Percentiles rank a stretch among this genome's conserved stretches.
These are phyloP conservation scores for Copromyces sp. DNA, from an alignment of 495 filamentous ascomycete species.

Conservation along the genomic window DNA sequence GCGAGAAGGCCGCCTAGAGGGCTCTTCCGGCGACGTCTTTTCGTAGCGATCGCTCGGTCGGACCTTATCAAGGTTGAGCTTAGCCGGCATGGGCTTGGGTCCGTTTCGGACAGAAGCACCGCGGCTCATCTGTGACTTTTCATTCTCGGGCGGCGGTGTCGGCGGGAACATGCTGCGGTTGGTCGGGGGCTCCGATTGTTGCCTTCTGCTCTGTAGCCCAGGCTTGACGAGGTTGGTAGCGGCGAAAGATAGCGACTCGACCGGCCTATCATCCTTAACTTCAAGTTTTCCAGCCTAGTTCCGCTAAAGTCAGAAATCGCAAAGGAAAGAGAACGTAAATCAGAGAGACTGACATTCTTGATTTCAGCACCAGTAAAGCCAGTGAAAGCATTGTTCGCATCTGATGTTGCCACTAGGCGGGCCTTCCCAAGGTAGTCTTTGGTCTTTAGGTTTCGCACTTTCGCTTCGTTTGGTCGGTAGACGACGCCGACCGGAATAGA, in stretches of 20 bases:
- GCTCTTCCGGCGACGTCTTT: conserved; percentile 36
- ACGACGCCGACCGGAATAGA: conserved; percentile 94
- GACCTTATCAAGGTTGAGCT: conserved; percentile 43
- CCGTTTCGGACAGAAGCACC: conserved; percentile 46
- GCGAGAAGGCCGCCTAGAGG: conserved; percentile 23
- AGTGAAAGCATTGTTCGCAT: conserved; percentile 63
- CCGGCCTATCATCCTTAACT: conserved; percentile 59
- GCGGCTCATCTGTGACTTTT: conserved; percentile 40
- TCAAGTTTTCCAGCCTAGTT: conserved; percentile 10
- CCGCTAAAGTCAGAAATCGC: conserved; percentile 14
- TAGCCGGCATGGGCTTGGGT: conserved; percentile 40
- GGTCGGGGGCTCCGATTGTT: conserved; percentile 76
- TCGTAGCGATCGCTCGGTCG: conserved; percentile 39
- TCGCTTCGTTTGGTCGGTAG: conserved; percentile 92
- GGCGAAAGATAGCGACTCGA: conserved; percentile 76
- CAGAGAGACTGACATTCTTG: conserved; percentile 42
- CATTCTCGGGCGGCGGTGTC: conserved; percentile 86
- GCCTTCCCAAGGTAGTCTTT: conserved; percentile 97
- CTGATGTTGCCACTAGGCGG: conserved; percentile 82
- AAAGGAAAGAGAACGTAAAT: not conserved
- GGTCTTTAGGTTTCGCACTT: conserved; percentile 93
- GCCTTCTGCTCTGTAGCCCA: conserved; percentile 63
- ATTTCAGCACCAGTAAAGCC: conserved; percentile 67
- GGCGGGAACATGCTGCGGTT: conserved; percentile 83
- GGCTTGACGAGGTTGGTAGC: conserved; percentile 85